These are phyloP conservation scores for Lachancea dasiensis DNA, from an alignment of 805 yeast genomes.

Conservation along the genomic window DNA sequence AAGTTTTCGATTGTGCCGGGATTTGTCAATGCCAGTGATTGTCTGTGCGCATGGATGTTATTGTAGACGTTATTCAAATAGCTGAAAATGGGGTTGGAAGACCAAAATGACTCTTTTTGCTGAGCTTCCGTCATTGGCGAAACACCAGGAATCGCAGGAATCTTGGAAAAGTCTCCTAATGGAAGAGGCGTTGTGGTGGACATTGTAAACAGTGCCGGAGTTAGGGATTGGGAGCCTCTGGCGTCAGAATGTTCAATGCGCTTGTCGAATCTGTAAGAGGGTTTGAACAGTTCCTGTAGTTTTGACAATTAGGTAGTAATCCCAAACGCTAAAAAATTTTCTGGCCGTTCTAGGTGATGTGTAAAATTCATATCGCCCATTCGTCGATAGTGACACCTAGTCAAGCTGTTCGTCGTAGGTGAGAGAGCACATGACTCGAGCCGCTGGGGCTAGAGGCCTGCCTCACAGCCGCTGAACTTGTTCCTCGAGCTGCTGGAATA, in stretches of 20 bases:
- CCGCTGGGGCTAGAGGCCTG: too few species aligned
- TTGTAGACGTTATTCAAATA: slow-evolving; percentile 71
- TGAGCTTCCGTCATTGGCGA: slow-evolving; percentile 48
- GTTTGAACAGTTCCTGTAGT: not conserved
- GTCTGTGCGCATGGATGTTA: slow-evolving; percentile 70
- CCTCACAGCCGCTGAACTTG: slow-evolving; percentile 8
- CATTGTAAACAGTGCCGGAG: slow-evolving; percentile 3
- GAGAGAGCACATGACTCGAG: not conserved
- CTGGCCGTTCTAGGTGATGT: not conserved
- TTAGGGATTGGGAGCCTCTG: not conserved
- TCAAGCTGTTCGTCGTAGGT: too few species aligned
- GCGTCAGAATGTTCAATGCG: not conserved
- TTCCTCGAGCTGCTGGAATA: slow-evolving; percentile 13
- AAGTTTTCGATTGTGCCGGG: slow-evolving; percentile 95
- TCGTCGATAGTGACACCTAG: too few species aligned
- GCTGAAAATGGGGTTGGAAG: slow-evolving; percentile 75
- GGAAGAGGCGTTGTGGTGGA: slow-evolving; percentile 37
- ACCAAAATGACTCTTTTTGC: slow-evolving; percentile 53
- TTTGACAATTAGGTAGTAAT: too few species aligned
- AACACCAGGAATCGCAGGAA: slow-evolving; percentile 55
- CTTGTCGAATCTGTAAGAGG: not conserved
- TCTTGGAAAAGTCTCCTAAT: slow-evolving; percentile 55
- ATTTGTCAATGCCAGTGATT: slow-evolving; percentile 72
- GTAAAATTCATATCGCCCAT: too few species aligned
- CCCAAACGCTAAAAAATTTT: too few species aligned